Percentiles rank a stretch among this genome's conserved stretches.
Evolutionary conservation across 805 yeast species (phyloP).

Genomic region (Monosporozyma aquatica): DNA sequence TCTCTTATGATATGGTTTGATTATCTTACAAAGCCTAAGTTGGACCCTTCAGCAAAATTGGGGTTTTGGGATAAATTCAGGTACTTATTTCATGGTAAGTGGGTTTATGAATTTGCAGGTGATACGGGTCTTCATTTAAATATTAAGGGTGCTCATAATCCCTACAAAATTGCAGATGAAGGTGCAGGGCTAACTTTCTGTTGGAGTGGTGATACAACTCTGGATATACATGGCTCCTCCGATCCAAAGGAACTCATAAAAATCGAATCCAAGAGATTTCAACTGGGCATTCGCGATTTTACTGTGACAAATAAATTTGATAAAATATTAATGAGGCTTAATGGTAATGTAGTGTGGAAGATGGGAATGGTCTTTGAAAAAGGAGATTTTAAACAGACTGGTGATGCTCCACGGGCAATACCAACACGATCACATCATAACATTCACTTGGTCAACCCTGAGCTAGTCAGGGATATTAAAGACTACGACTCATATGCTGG

Average conservation of each 20-base stretch:
- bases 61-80: constrained; percentile 71
- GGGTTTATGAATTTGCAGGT: constrained; percentile 38
- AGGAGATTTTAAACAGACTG: constrained; percentile 34
- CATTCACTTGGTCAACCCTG: constrained; percentile 51
- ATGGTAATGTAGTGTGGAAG: constrained; percentile 68
- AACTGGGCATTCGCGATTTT: constrained; percentile 44
- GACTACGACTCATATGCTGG: constrained; percentile 53
- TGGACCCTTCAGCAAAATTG: constrained; percentile 52
- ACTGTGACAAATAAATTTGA: constrained; percentile 24
- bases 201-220: constrained; percentile 48
- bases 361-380: constrained; percentile 68
- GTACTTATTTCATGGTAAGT: constrained; percentile 44
- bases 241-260: constrained; percentile 42
- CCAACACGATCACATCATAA: constrained; percentile 56
- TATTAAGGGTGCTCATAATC: constrained; percentile 51
- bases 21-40: constrained; percentile 58
- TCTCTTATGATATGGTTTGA: constrained; percentile 59
- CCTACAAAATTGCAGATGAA: constrained; percentile 47
- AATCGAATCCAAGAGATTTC: constrained; percentile 47
- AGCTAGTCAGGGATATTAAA: constrained; percentile 31
- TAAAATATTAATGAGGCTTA: constrained; percentile 51
- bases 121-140: constrained; percentile 48
- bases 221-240: constrained; percentile 43
- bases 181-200: constrained; percentile 57
- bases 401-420: constrained; percentile 36